Base-by-base conservation (phyloP, 805 yeast species). In the Lachancea sp. region DNA sequence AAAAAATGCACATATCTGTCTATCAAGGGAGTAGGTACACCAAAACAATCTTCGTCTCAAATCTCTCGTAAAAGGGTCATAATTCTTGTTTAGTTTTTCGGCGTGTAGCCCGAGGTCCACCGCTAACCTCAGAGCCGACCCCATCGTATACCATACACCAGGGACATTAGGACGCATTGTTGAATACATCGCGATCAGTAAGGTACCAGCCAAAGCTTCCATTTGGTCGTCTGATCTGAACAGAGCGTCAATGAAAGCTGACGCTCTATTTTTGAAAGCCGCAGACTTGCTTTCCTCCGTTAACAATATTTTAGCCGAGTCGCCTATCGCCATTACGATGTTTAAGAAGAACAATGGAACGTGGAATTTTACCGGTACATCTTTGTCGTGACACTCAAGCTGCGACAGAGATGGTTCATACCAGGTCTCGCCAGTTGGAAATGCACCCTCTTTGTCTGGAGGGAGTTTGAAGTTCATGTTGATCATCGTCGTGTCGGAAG, bases 71-170 rank as follows among this genome's bases (percentile, higher is more conserved):
- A 73, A 78, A 0, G 82, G 74, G 46, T 78, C 78, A 40, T 63
- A 61, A 17, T 61, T 60, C 36, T 50, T 47, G 41, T 68, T 60
- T 29, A 63, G 46, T 38, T 62, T 64, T 52, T 87, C 96, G 26
- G 78, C 76, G 59, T 88, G 96, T 6, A 88, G 66, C 1, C 95
- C 96, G 45, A 88, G 60, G 60, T 88, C 96, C 21, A 87, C 85
- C 50, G 90, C 79, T 36, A 85, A 61, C 45, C 96, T 70, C 36
- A 86, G 61, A 0, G 90, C 88, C 1, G 85, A 75, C 0, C 96
- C 96, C 47, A 85, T 64, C 3, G 83, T 77, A 56, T 85, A 85
- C 97, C 97, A 88, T n/a, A 85, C 86, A 3, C 95, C 92, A 0
- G 96, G 95, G 11, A 76, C 75, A 1, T 90, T 80, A 0, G 96